Evolutionary conservation across 2,329 filamentous ascomycete species (phyloP).

Genomic region (Bertia moriformis): DNA sequence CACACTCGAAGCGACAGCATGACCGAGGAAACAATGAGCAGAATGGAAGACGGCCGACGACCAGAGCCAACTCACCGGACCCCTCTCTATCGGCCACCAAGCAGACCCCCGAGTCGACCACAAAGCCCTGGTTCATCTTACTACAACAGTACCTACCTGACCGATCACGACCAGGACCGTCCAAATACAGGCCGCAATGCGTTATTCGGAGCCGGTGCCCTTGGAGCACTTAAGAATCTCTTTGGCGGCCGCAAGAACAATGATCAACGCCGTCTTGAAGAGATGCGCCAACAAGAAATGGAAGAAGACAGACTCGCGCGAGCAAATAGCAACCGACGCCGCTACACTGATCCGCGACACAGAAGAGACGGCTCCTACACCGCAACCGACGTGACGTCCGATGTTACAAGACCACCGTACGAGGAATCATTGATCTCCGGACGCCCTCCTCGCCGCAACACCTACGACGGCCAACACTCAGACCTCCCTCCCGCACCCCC

Average conservation of each 20-base stretch:
- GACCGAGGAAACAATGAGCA: background rate
- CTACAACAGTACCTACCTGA: background rate
- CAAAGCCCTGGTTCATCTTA: slow-evolving; percentile 1
- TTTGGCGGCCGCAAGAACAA: background rate
- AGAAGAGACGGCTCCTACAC: background rate
- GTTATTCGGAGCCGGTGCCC: background rate
- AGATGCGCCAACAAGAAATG: background rate
- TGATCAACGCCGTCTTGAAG: background rate
- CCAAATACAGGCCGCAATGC: background rate
- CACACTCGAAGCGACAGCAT: background rate
- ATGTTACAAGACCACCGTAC: too few relatives aligned
- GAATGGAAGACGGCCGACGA: background rate
- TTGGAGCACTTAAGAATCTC: background rate
- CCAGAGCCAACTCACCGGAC: background rate
- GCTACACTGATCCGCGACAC: background rate
- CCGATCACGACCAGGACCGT: background rate
- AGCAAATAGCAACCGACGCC: background rate
- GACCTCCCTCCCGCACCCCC: background rate
- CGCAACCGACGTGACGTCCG: background rate
- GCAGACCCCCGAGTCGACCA: background rate
- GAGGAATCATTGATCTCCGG: too few relatives aligned
- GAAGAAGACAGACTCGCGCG: background rate
- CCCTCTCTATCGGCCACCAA: background rate
- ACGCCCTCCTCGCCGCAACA: background rate
- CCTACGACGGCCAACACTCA: background rate